These are phyloP conservation scores for Blastobotrys attinorum DNA, from an alignment of 805 yeast genomes.

Conservation along the genomic window DNA sequence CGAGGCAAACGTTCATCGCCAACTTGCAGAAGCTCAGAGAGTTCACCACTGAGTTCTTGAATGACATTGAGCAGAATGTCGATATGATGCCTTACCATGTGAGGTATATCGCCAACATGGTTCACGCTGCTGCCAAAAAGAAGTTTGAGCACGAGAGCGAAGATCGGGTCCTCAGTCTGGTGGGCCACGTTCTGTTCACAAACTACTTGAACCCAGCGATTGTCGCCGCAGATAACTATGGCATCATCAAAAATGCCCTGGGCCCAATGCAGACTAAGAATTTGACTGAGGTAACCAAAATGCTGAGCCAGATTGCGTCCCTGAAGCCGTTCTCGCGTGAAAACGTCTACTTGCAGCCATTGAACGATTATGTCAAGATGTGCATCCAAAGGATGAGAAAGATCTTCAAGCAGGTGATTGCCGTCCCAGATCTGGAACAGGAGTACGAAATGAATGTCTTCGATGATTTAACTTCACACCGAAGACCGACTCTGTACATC, in stretches of 20 bases:
- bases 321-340: constrained; percentile 57
- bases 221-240: constrained; percentile 38
- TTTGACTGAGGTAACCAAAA: constrained; percentile 46
- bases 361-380: constrained; percentile 60
- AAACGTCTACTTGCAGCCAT: constrained; percentile 67
- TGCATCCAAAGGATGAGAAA: constrained; percentile 40
- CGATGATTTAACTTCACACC: constrained; percentile 58
- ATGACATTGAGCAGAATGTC: constrained; percentile 39
- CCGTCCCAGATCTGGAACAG: constrained; percentile 48
- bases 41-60: constrained; percentile 52
- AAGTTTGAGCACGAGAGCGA: constrained; percentile 29
- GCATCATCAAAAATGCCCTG: constrained; percentile 35
- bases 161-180: constrained; percentile 52
- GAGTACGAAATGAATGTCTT: constrained; percentile 55
- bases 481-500: constrained; percentile 32
- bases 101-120: constrained; percentile 45
- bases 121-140: constrained; percentile 14
- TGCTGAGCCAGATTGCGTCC: constrained; percentile 56
- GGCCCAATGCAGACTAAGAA: constrained; percentile 40
- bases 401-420: constrained; percentile 41
- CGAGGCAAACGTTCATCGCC: constrained; percentile 57
- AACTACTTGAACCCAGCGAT: constrained; percentile 32
- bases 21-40: constrained; percentile 75
- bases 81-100: constrained; percentile 48
- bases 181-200: constrained; percentile 45